phyloP scores from a whole-genome alignment of 352 stramenopile species.

The Halophytophthora polymorphica region DNA sequence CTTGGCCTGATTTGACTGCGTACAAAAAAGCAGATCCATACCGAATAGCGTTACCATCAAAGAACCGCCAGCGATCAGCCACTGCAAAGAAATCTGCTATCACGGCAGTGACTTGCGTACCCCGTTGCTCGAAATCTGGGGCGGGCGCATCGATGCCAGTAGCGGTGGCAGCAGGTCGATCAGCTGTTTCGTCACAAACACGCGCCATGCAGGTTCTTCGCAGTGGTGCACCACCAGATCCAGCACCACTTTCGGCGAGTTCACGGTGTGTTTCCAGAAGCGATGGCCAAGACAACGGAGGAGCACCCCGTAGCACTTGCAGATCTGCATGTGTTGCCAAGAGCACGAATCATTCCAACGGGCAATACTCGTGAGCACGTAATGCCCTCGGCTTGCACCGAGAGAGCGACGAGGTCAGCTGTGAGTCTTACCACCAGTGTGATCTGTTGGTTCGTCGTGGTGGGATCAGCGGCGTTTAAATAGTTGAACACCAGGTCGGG shows the following conservation, averaged over 20 bases:
- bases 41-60: no score
- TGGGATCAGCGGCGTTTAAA: constrained; percentile 66
- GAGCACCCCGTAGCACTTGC: constrained; percentile 76
- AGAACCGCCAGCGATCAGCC: no score
- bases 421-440: constrained; percentile 64
- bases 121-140: constrained; percentile 40
- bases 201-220: constrained; percentile 53
- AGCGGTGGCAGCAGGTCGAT: constrained; percentile 68
- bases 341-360: not conserved
- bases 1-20: constrained; percentile 44
- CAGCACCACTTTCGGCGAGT: constrained; percentile 60
- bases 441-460: constrained; percentile 61
- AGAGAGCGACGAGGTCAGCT: not conserved
- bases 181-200: constrained; percentile 81
- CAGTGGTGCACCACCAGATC: constrained; percentile 74
- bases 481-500: constrained; percentile 84
- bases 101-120: constrained; percentile 9
- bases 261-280: constrained; percentile 83
- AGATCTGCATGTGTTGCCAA: constrained; percentile 42
- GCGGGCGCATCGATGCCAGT: constrained; percentile 64
- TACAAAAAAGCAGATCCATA: constrained; percentile 1
- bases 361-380: not conserved
- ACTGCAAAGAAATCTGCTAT: no score
- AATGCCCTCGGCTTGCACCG: not conserved
- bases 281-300: constrained; percentile 70